phyloP scores from a whole-genome alignment of 495 filamentous ascomycete species.

The Penicillium cinerascens region DNA sequence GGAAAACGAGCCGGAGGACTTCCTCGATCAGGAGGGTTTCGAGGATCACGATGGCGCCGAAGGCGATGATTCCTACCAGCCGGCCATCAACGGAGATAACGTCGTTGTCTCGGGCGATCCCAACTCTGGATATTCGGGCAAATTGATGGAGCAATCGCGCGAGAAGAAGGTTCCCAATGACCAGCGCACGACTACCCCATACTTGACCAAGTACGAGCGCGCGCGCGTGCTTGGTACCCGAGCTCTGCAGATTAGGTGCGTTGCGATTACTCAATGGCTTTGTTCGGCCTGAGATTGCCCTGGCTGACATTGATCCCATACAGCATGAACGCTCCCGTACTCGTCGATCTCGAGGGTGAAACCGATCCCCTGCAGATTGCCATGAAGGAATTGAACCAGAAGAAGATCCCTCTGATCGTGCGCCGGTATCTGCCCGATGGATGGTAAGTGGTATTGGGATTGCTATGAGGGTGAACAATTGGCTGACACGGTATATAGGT shows the following conservation, averaged over 20 bases:
- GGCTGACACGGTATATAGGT: conserved; percentile 50
- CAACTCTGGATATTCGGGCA: conserved; percentile 54
- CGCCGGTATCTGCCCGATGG: conserved; percentile 94
- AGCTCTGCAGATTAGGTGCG: conserved; percentile 92
- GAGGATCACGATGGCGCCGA: conserved; percentile 42
- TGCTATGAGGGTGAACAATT: not conserved
- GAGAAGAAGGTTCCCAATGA: conserved; percentile 90
- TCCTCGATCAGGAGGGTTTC: conserved; percentile 44
- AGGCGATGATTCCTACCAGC: conserved; percentile 50
- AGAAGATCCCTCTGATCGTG: conserved; percentile 96
- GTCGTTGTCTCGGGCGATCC: conserved; percentile 74
- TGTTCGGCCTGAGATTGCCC: not conserved
- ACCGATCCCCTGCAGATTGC: conserved; percentile 97
- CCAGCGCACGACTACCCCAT: conserved; percentile 87
- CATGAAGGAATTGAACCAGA: conserved; percentile 93
- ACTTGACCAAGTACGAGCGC: conserved; percentile 99
- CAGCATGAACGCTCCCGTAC: conserved; percentile 96
- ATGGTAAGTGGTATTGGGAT: conserved; percentile 63
- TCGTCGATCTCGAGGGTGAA: conserved; percentile 95
- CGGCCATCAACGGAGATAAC: conserved; percentile 48
- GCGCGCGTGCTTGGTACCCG: conserved; percentile 90
- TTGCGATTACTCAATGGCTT: conserved; percentile 6
- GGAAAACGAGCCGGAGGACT: conserved; percentile 59
- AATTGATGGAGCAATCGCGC: conserved; percentile 61
- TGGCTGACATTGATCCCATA: conserved; percentile 12